Base-by-base conservation (phyloP, 202 grass and related monocot species). In the Hordeum pubiflorum region DNA sequence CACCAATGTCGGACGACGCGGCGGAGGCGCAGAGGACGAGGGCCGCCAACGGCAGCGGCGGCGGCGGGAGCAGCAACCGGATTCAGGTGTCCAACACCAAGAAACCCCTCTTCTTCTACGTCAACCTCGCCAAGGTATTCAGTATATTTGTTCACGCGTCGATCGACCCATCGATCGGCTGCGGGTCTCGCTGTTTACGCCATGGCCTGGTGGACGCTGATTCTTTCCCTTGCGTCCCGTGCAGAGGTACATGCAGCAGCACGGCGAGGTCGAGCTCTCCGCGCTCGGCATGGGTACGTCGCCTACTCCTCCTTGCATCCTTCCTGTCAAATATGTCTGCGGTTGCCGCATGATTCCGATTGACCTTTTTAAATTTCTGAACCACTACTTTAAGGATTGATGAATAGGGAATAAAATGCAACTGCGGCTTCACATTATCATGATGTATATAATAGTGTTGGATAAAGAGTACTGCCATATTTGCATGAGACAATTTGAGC, bases 181-280 rank as follows among this genome's bases (percentile, higher is more conserved):
- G 6, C 20, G 10, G 38, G 10, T 46, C 24, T 44, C 38, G 66
- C 4, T 15, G 32, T 20, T 20, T 37, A 52, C 15, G 48, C 15
- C 17, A 18, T 52, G 61, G 14, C 29, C 7, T 9, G 72, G 22
- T 10, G 24, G 48, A 13, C 74, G 38, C 44, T 81, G 32, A 20
- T 77, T 66, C 22, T 39, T 70, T 72, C 33, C 0, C 9, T 75
- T 79, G 9, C 55, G 44, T 71, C 5, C 37, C 62, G 27, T 85
- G 87, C 92, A 94, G 92, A 94, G 68, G 55, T 90, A 92, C 69
- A 92, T 94, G 85, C 89, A 90, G 88, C 84, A 84, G 70, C 76
- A 95, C 31, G 56, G 38, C 54, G 89, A 90, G 23, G 89, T 95
- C 27, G 87, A 95, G 66, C 89, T 92, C 74, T 94, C 92, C 15